Base-by-base conservation (phyloP, 1,284 basidiomycete genomes). In the Irpex sp. region DNA sequence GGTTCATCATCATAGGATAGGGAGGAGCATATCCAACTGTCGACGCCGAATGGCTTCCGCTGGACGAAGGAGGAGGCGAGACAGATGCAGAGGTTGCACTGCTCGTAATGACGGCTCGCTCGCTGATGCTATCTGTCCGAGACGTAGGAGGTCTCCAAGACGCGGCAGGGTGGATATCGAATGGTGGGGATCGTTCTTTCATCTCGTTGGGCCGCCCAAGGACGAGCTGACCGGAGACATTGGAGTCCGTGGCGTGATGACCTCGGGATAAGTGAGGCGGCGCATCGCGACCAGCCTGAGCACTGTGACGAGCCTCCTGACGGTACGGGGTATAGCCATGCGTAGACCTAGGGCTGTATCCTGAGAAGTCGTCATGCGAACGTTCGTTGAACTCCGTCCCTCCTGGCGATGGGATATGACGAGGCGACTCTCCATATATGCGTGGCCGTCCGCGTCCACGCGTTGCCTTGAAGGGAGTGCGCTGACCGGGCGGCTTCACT, bases 1-100 rank as follows among this genome's bases (percentile, higher is more conserved):
- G 33, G 26, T 26, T 26, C 35, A 51, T 37, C 39, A 56, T 55
- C 49, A 78, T 66, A 1, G 78, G 65, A 67, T 81, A 82, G 26
- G 78, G 71, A 19, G 62, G 62, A 47, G 15, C 5, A 15, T 43
- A 43, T 9, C 11, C 39, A 9, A 43, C 15, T 2, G 39, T 15
- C 8, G 39, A 43, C 4, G 39, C 8, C 15, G 68, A 64, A 39
- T 71, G 49, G 49, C 59, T 17, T 61, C 65, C 39, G 66, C 66
- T 46, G 9, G 70, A 64, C 7, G 69, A 66, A 47, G 64, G 64
- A 33, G 64, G 61, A 9, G 65, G 62, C 7, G 61, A 66, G 26
- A 61, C 61, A 5, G 66, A 60, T 4, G 21, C 57, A 13, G 67
- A 66, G 4, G 65, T 21, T 2, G 57, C 39, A 39, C 61, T 15